Base-by-base conservation (phyloP, 176 grass and related monocot genomes). In the Aegilops longissima region DNA sequence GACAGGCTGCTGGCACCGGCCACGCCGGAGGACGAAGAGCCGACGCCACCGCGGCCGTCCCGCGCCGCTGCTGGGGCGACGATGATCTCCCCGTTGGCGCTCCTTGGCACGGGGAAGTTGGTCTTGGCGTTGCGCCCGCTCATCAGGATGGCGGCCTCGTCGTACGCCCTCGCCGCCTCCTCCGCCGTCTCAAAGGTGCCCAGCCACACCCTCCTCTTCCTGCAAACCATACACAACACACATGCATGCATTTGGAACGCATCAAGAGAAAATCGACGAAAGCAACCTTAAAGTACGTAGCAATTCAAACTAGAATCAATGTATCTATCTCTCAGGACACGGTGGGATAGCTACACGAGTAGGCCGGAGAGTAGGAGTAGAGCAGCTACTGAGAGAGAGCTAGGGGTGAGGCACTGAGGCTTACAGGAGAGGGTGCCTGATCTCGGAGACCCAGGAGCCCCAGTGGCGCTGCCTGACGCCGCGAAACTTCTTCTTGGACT, bases 371-470 rank as follows among this genome's bases (percentile, higher is more conserved):
- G 44, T 13, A n/a, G 63, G 36, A 23, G 70, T 29, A 45, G 80
- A 34, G 73, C 8, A 75, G 82, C 17, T 18, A 52, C 80, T 8
- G 18, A 85, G 63, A 30, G 12, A 42, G 44, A 81, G 47, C 47
- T 16, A 29, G 0, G 11, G 38, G 39, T 14, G 23, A 69, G n/a
- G 40, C 0, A 42, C 13, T 13, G 23, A 77, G 54, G 39, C 94
- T 96, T 97, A 99, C 97, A 99, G 92, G 54, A 99, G 89, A 79
- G 97, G 97, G 83, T 99, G 97, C 74, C 97, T 89, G 76, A 99
- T 99, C 92, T 99, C 97, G 69, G 97, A 99, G 85, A 99, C 97
- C 97, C 97, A 99, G 21, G 97, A 99, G 81, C 97, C 97, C 97
- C 97, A 99, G 90, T 99, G 94, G 87, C 97, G 97, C 88, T 99